Conservation (phyloP, 805 yeast genomes). For the Torulaspora quercuum region DNA sequence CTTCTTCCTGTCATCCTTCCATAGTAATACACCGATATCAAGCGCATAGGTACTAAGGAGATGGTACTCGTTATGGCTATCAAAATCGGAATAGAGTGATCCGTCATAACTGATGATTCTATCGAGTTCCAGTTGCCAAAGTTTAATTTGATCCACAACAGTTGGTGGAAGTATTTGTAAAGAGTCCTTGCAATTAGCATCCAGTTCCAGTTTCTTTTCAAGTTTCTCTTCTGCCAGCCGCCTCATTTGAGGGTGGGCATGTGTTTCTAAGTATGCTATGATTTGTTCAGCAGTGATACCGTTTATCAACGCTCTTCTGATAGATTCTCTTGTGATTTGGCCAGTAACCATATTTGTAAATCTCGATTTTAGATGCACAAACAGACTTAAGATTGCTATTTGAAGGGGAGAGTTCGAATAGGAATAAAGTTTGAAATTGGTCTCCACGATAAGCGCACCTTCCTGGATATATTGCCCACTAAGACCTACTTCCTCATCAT, state of each 20-base stretch:
- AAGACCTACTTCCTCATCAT: slow-evolving; percentile 30
- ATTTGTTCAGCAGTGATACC: slow-evolving; percentile 97
- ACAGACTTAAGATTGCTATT: slow-evolving; percentile 84
- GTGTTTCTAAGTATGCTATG: slow-evolving; percentile 79
- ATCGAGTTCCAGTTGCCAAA: slow-evolving; percentile 96
- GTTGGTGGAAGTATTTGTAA: slow-evolving; percentile 83
- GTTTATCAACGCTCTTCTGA: slow-evolving; percentile 73
- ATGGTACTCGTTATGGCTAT: slow-evolving; percentile 71
- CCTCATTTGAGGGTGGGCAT: slow-evolving; percentile 91
- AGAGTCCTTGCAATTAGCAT: slow-evolving; percentile 45
- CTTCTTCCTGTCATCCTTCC: slow-evolving; percentile 70
- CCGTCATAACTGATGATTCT: slow-evolving; percentile 87
- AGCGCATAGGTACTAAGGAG: slow-evolving; percentile 71
- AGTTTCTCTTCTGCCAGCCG: slow-evolving; percentile 65
- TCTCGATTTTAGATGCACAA: slow-evolving; percentile 79
- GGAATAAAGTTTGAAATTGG: slow-evolving; percentile 89
- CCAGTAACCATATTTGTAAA: slow-evolving; percentile 93
- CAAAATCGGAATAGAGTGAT: slow-evolving; percentile 80
- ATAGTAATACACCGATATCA: slow-evolving; percentile 87
- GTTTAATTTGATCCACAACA: slow-evolving; percentile 89
- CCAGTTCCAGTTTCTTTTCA: slow-evolving; percentile 63
- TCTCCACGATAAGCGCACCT: slow-evolving; percentile 85
- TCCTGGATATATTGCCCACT: slow-evolving; percentile 28
- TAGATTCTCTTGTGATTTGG: slow-evolving; percentile 86
- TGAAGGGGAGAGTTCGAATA: slow-evolving; percentile 93